Conservation (phyloP, 208 protist genomes). For the Wallacemonas rigidus region DNA sequence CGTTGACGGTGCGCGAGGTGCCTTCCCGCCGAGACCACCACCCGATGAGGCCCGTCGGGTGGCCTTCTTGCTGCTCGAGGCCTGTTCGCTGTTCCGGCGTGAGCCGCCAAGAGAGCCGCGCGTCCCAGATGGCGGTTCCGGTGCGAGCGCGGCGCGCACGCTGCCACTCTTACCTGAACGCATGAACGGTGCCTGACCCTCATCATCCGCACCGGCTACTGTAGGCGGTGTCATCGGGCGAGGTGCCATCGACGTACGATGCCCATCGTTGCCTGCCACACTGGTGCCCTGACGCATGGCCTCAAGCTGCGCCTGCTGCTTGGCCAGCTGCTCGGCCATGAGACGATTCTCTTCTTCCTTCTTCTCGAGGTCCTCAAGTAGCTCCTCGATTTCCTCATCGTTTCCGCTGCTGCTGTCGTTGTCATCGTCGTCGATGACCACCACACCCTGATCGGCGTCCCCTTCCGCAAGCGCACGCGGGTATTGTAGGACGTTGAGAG, state of each 20-base stretch:
- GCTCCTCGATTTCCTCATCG: slow-evolving; percentile 40
- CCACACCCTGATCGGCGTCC: slow-evolving; percentile 35
- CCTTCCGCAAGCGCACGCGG: slow-evolving; percentile 57
- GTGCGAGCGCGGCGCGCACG: not conserved
- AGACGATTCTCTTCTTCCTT: slow-evolving; percentile 57
- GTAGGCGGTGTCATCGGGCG: not conserved
- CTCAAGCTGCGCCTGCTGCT: slow-evolving; percentile 57
- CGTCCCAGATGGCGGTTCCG: slow-evolving; percentile 4
- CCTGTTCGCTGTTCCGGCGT: not conserved
- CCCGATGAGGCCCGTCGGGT: slow-evolving; percentile 1
- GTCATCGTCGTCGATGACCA: slow-evolving; percentile 52
- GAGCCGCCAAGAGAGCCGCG: slow-evolving; percentile 9
- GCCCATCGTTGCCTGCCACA: not conserved
- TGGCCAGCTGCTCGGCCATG: slow-evolving; percentile 46
- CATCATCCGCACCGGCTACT: not conserved
- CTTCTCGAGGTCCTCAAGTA: slow-evolving; percentile 51
- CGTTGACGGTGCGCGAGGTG: slow-evolving; percentile 4
- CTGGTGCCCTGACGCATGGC: slow-evolving; percentile 20
- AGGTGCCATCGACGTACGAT: not conserved
- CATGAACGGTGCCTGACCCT: slow-evolving; percentile 1
- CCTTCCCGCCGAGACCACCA: not conserved
- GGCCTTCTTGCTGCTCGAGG: slow-evolving; percentile 5
- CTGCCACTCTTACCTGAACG: not conserved
- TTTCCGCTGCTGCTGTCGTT: slow-evolving; percentile 23
- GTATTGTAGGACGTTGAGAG: slow-evolving; percentile 64